Evolutionary conservation across 352 stramenopile species (phyloP).

Genomic region (Phytophthora pini): DNA sequence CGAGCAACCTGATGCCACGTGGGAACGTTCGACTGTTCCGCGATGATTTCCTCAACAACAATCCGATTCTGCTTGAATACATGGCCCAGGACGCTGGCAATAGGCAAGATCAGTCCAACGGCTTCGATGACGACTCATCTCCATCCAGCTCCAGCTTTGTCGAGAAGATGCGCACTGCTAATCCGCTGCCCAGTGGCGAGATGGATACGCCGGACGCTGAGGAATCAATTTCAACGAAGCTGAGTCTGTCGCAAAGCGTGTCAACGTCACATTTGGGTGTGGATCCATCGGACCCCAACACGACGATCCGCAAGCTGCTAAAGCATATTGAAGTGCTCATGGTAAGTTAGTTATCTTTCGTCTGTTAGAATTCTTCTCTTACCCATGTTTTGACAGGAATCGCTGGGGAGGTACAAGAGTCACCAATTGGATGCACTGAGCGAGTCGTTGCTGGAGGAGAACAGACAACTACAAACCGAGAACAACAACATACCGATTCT

Average conservation of each 20-base stretch:
- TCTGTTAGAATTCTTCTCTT: background rate
- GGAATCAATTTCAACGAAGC: conserved; percentile 9
- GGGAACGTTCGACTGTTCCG: conserved; percentile 85
- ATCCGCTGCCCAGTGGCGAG: conserved; percentile 31
- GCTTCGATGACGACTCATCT: conserved; percentile 1
- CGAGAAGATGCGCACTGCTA: conserved; percentile 64
- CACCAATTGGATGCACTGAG: conserved; percentile 57
- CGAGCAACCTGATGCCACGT: conserved; percentile 64
- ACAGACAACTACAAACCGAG: conserved; percentile 70
- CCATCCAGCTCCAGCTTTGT: conserved; percentile 49
- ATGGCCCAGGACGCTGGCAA: conserved; percentile 55
- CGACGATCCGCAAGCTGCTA: conserved; percentile 81
- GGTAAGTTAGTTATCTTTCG: conserved; percentile 33
- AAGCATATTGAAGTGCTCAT: conserved; percentile 86
- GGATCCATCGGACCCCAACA: conserved; percentile 84
- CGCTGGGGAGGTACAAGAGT: conserved; percentile 60
- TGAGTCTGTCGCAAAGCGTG: conserved; percentile 25
- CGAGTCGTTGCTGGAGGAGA: conserved; percentile 64
- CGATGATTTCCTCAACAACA: conserved; percentile 87
- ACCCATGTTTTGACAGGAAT: conserved; percentile 48
- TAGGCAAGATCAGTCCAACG: conserved; percentile 1
- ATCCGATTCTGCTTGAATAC: conserved; percentile 85
- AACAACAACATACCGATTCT: conserved; percentile 90
- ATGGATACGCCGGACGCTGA: conserved; percentile 8
- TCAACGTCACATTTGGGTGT: conserved; percentile 66